Conservation (phyloP, 2,329 filamentous ascomycete species). For the Calycina herbarum region DNA sequence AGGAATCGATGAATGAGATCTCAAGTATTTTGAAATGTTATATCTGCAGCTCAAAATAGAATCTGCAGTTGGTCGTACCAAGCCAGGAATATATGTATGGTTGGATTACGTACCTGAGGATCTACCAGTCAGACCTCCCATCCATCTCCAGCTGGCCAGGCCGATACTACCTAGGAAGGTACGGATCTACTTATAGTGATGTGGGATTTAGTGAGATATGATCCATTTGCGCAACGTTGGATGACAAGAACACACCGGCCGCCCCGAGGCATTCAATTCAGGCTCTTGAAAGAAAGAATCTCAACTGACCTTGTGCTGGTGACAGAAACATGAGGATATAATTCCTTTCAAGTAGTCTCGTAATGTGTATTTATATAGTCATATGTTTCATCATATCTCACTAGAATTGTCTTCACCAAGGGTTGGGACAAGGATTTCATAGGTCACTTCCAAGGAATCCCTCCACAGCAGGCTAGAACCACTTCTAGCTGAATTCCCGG, state of each 20-base stretch:
- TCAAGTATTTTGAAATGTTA: not conserved
- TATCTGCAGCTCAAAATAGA: constrained; percentile 4
- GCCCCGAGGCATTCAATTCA: not conserved
- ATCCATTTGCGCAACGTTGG: not conserved
- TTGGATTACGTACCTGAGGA: not conserved
- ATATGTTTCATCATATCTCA: not conserved
- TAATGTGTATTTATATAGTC: not conserved
- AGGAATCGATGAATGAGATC: not conserved
- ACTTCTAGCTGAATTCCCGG: not conserved
- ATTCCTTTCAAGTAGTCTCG: not conserved
- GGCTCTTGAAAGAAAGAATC: too few relatives aligned
- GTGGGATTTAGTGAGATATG: not conserved
- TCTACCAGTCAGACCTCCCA: too few relatives aligned
- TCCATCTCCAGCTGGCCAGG: not conserved
- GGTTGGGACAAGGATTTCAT: not conserved
- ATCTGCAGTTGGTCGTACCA: not conserved
- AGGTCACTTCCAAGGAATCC: not conserved
- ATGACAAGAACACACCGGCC: not conserved
- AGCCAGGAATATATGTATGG: not conserved
- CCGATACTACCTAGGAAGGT: not conserved
- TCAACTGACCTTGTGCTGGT: too few relatives aligned
- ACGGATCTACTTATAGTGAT: not conserved
- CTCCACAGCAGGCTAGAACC: not conserved
- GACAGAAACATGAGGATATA: not conserved
- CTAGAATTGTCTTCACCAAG: not conserved